Evolutionary conservation across 805 yeast species (phyloP), one percentile per base, ranked within the genome.

Genomic region (Candida vartiovaarae): DNA sequence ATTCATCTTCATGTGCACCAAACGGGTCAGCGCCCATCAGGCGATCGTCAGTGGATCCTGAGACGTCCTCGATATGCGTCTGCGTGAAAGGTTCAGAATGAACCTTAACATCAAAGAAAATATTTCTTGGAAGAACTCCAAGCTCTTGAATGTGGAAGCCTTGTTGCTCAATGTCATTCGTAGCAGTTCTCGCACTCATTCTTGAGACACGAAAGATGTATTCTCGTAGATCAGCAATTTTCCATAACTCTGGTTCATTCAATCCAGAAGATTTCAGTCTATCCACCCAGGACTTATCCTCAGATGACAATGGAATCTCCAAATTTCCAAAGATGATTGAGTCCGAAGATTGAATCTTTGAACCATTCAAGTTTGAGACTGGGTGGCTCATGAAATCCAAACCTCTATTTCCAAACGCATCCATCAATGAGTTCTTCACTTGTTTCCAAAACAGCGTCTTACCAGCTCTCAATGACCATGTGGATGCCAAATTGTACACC

Each of bases 401-500:
- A 1, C 67, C 71, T 34, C 52, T 63, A 44, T 68, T 71, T 3
- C 79, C 80, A 59, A 74, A 73, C 1, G 71, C 63, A 55, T 73
- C 75, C 3, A 60, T 54, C 27, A 62, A 52, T 4, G 58, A 52
- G 29, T 53, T 57, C 8, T 66, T 67, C 0, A 67, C 62, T 48
- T 70, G 75, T 48, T 81, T 76, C 97, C 97, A 90, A 55, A 91
- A 90, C n/a, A 82, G 62, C 0, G 95, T 77, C 35, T 78, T 77
- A 7, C 71, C 72, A 1, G 83, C 75, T 45, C 76, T 75, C 24
- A 75, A 50, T 1, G 86, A 82, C 97, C 98, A 91, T 1, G 72
- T 68, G 39, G 80, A 69, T 1, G 82, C 73, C 42, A 80, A 57
- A 40, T 76, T 81, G 55, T 76, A 88, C 0, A 83, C 80, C 0